Base-by-base conservation (phyloP, 257 asterid species). In the Solanum verrucosum region DNA sequence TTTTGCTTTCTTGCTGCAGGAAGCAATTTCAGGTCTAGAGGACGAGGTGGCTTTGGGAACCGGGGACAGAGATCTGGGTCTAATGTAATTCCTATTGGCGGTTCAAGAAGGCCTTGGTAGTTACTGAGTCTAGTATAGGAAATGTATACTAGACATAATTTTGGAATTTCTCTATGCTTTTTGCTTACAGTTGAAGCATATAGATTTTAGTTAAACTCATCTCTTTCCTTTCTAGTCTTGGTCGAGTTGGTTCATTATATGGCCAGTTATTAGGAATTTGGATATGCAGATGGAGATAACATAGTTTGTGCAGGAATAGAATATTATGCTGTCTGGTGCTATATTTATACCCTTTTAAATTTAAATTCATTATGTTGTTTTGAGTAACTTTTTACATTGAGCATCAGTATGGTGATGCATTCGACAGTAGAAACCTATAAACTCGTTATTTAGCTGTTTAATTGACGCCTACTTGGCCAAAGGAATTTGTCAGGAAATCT, bases 31-130 rank as follows among this genome's bases (percentile, higher is more conserved):
- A 94, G 96, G 44, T 89, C 93, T 31, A 91, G 98, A 91, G 98
- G 99, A n/a, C 90, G 96, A 37, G 98, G 97, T 21, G 95, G 97
- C 72, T 92, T 90, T 87, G 98, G 98, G 83, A 90, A 93, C 92
- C 95, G 96, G 29, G 87, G 89, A n/a, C 71, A 75, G 87, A 86
- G 91, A 15, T 92, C 98, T 7, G 98, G 98, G 34, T 92, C 98
- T 9, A 95, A 94, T 90, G 89, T 89, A 12, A 86, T 91, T 59
- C 96, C 95, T 65, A 73, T 94, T 25, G 95, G 98, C 27, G 94
- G 94, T 35, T 8, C 81, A 44, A 93, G 93, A 89, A 91, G 94
- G 91, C 96, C 93, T 77, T 92, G 91, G 90, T 95, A 95, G 92
- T 56, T 56, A 49, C 67, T 73, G 78, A 78, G 75, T 85, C 42